phyloP scores from a whole-genome alignment of 305 asterid species.

The Solanum aculeatissimum region DNA sequence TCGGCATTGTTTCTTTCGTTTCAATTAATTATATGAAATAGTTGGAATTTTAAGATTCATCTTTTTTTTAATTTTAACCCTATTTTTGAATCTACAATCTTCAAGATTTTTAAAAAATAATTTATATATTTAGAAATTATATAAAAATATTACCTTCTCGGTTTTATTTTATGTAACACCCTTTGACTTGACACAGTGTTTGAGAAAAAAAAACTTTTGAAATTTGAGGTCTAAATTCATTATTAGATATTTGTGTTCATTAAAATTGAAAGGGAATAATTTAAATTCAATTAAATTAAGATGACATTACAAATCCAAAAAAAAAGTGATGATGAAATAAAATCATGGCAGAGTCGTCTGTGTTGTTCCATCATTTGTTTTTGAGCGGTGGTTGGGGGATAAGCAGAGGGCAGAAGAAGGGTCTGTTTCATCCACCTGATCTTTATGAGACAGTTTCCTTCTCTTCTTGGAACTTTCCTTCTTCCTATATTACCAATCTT shows the following conservation, averaged over 20 bases:
- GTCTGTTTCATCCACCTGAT: background rate
- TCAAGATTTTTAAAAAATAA: background rate
- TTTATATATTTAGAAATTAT: background rate
- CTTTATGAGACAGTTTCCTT: background rate
- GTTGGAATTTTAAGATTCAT: background rate
- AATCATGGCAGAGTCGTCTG: too few relatives aligned
- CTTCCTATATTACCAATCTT: background rate
- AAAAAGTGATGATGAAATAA: too few relatives aligned
- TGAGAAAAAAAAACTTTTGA: too few relatives aligned
- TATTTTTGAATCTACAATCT: background rate
- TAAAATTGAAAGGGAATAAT: too few relatives aligned
- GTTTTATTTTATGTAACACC: too few relatives aligned
- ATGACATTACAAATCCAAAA: too few relatives aligned
- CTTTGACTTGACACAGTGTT: too few relatives aligned
- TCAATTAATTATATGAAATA: background rate
- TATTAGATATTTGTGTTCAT: too few relatives aligned
- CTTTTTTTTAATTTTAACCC: background rate
- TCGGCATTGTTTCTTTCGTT: background rate
- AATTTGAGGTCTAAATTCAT: too few relatives aligned
- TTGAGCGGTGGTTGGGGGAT: background rate
- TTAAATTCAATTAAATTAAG: too few relatives aligned
- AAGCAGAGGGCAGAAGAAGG: background rate
- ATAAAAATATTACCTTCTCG: background rate
- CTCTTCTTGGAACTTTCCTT: background rate
- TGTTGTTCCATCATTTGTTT: background rate